Conservation (phyloP, 2,329 filamentous ascomycete genomes). For the Cytospora paraplurivora region DNA sequence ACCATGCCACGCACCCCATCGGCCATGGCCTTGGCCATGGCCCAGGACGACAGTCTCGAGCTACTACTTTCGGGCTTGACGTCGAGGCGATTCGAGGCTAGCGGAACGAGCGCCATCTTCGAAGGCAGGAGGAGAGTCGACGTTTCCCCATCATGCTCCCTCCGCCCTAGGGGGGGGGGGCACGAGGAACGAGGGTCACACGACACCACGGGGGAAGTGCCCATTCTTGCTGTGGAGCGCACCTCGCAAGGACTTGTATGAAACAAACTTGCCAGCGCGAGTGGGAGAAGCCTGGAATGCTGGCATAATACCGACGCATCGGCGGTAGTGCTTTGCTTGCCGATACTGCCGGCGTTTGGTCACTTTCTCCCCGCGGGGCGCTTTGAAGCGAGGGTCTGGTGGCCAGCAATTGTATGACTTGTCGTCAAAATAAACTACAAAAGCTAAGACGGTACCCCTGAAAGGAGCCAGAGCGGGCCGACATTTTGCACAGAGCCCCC, state of each 20-base stretch:
- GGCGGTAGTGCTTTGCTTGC: not conserved
- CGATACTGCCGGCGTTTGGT: not conserved
- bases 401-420: not conserved
- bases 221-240: not conserved
- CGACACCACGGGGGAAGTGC: not conserved
- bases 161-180: not conserved
- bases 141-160: not conserved
- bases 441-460: not conserved
- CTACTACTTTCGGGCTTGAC: not conserved
- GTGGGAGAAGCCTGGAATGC: not conserved
- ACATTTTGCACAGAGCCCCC: not conserved
- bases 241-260: not conserved
- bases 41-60: not conserved
- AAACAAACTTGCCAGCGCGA: not conserved
- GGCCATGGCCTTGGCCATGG: not conserved
- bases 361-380: not conserved
- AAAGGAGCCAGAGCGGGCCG: constrained; percentile 9
- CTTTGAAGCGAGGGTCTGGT: not conserved
- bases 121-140: not conserved
- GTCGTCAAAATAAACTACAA: constrained; percentile 15
- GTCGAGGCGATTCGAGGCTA: not conserved
- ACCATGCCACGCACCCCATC: not conserved
- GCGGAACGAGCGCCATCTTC: not conserved
- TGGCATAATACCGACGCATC: not conserved
- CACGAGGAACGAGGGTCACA: not conserved